Evolutionary conservation across 2,329 filamentous ascomycete species (phyloP), one percentile per base, ranked within the genome.

Genomic region (Endoconidiophora laricicola): DNA sequence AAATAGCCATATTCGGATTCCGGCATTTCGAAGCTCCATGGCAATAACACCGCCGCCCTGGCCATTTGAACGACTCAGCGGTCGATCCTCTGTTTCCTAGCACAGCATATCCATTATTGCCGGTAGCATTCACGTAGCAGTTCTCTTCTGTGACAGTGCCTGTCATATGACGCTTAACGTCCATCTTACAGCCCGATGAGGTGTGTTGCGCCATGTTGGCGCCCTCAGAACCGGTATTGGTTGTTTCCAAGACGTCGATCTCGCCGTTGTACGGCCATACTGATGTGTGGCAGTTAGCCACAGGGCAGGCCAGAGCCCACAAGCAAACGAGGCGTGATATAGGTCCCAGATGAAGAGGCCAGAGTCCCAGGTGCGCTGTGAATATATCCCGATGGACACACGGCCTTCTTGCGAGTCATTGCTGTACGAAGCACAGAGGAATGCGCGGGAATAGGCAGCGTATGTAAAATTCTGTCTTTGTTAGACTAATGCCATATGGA

Each of bases 261-360:
- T 83, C 79, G 52, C 79, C 79, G 55, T 81, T 69, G 4, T 60
- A 56, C 3, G 80, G 79, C 79, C 79, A 80, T 63, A 78, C 71
- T 56, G 60, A 62, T 1, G 68, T 64, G 59, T 83, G 16, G 16
- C 79, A 0, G 69, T 68, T 5, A 83, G 66, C 80, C 80, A 83
- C 9, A 84, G 68, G 0, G 80, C 71, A 2, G 77, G 76, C 79
- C 76, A 83, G 20, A 71, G 76, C 3, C 69, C 76, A 58, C 78
- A 82, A 40, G 76, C 78, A 57, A 69, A 74, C 0, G 78, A 79
- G 0, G 73, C 74, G 62, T 81, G 78, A 54, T 71, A 68, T 55
- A 82, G 67, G 58, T 82, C 77, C 57, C 82, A 82, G 57, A 82
- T 65, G 63, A 81, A 82, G n/a, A 82, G 71, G 0, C 78, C 79